phyloP scores from a whole-genome alignment of 805 yeast species.

The Lachancea sp. region DNA sequence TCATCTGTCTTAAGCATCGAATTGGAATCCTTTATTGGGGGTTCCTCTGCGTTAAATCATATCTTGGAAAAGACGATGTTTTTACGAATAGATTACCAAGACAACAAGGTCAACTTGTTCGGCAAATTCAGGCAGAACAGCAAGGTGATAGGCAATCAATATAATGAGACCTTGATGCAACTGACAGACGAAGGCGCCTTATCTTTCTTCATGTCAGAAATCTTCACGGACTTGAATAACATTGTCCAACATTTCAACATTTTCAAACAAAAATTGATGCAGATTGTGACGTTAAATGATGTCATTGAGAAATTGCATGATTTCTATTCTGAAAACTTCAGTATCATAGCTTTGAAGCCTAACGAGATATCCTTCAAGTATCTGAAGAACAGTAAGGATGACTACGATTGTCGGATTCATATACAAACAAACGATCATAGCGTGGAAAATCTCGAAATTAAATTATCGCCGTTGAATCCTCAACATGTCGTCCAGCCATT shows the following conservation, averaged over 20 bases:
- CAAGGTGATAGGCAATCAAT: conserved; percentile 26
- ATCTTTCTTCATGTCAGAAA: conserved; percentile 27
- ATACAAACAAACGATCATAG: conserved; percentile 26
- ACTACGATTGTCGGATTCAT: conserved; percentile 31
- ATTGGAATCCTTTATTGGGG: conserved; percentile 29
- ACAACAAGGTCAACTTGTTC: conserved; percentile 26
- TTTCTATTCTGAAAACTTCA: conserved; percentile 29
- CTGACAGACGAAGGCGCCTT: conserved; percentile 24
- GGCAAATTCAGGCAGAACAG: conserved; percentile 31
- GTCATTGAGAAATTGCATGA: conserved; percentile 31
- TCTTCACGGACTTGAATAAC: conserved; percentile 22
- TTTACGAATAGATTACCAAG: conserved; percentile 28
- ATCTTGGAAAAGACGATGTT: conserved; percentile 30
- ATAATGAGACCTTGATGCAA: conserved; percentile 27
- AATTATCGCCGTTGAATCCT: conserved; percentile 29
- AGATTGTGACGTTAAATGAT: conserved; percentile 30
- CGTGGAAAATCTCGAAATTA: conserved; percentile 27
- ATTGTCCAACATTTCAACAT: conserved; percentile 24
- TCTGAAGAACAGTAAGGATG: conserved; percentile 21
- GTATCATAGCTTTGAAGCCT: conserved; percentile 28
- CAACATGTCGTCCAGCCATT: conserved; percentile 32
- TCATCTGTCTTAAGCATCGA: conserved; percentile 25
- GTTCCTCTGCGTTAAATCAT: conserved; percentile 24
- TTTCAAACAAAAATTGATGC: conserved; percentile 31
- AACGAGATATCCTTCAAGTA: conserved; percentile 33